Evolutionary conservation across 2,329 filamentous ascomycete genomes (phyloP).

Genomic region (Penicillium sclerotiorum): DNA sequence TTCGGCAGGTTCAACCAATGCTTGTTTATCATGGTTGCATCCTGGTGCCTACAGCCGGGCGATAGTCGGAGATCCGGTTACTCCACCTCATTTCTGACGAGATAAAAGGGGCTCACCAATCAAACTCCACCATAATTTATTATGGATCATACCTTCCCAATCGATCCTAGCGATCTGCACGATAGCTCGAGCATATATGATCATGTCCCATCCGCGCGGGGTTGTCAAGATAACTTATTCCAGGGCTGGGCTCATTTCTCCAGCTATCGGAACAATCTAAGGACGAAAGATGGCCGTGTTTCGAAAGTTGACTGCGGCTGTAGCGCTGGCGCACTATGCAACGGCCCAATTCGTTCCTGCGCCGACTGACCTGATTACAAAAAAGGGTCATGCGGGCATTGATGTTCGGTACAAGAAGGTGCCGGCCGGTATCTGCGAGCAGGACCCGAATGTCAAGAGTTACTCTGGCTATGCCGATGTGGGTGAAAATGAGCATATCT

Average conservation of each 20-base stretch:
- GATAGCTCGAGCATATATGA: background rate
- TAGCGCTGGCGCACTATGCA: constrained; percentile 8
- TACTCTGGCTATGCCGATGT: constrained; percentile 27
- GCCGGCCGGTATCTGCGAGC: constrained; percentile 22
- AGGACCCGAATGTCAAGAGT: constrained; percentile 24
- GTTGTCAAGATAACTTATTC: too few relatives aligned
- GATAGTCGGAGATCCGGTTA: constrained; percentile 9
- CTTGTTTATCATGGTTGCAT: too few relatives aligned
- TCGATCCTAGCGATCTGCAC: constrained; percentile 11
- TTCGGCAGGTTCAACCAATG: too few relatives aligned
- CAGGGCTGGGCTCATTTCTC: too few relatives aligned
- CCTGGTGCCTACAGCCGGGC: background rate
- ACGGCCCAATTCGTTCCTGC: constrained; percentile 20
- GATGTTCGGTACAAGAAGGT: constrained; percentile 23
- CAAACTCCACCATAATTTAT: too few relatives aligned
- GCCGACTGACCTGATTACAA: constrained; percentile 18
- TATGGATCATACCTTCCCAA: constrained; percentile 13
- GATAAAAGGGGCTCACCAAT: constrained; percentile 3
- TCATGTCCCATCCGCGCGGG: background rate
- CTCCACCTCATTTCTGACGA: background rate
- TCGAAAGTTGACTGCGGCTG: background rate
- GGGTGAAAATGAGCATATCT: constrained; percentile 22
- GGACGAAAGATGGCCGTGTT: constrained; percentile 6
- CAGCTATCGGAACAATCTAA: too few relatives aligned
- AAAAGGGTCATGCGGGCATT: constrained; percentile 18